phyloP scores from a whole-genome alignment of 2,329 filamentous ascomycete genomes.

The Eutypella sp. region DNA sequence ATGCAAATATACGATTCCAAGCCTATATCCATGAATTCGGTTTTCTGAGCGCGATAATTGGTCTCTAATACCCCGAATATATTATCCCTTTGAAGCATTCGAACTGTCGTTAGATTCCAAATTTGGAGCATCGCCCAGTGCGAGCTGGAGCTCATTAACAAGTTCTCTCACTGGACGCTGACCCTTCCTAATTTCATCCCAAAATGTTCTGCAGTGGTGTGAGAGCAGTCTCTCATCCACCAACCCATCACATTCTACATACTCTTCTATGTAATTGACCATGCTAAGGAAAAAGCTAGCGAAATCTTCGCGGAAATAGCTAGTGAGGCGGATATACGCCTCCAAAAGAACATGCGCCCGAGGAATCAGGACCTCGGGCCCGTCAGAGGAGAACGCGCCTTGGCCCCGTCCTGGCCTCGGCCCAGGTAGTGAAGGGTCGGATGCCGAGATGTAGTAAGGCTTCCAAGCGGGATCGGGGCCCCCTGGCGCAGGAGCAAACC shows the following conservation, averaged over 20 bases:
- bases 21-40: no score
- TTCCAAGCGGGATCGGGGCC: neutral
- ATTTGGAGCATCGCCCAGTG: neutral
- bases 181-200: neutral
- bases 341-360: neutral
- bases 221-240: neutral
- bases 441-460: neutral
- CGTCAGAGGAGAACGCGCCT: neutral
- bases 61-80: no score
- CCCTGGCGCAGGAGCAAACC: neutral
- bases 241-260: neutral
- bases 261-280: neutral
- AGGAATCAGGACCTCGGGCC: neutral
- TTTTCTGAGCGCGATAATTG: no score
- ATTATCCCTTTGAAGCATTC: no score
- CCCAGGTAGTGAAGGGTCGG: neutral
- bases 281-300: neutral
- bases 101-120: no score
- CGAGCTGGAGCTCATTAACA: neutral
- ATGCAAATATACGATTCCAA: no score
- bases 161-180: neutral
- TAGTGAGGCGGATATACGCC: neutral
- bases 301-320: neutral
- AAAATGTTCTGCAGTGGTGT: neutral
- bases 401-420: neutral